phyloP scores from a whole-genome alignment of 805 yeast genomes.

The Aciculoconidium aculeatum region DNA sequence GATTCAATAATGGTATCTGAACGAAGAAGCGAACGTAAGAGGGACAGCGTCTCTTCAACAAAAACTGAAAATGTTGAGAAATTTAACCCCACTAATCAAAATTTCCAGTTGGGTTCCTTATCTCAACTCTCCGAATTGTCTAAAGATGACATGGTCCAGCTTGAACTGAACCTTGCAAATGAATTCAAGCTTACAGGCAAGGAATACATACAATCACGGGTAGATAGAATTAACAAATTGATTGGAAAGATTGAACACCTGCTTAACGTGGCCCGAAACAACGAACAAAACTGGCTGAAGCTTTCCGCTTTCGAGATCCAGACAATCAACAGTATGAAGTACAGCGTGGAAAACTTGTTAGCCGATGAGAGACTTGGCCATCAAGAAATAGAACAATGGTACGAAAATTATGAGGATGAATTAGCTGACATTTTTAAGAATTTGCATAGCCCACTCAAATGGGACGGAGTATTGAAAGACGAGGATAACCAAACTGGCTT shows the following conservation, averaged over 20 bases:
- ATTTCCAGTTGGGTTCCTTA: no score
- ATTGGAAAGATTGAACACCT: conserved; percentile 18
- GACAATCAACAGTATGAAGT: conserved; percentile 25
- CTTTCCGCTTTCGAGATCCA: conserved; percentile 30
- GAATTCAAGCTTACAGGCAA: conserved; percentile 22
- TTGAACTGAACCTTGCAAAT: conserved; percentile 2
- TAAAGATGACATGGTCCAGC: conserved; percentile 3
- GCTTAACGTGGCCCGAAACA: conserved; percentile 19
- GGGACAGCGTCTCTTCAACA: no score
- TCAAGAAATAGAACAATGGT: no score
- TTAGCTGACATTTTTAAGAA: conserved; percentile 22
- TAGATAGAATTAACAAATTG: conserved; percentile 23
- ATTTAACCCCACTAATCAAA: no score
- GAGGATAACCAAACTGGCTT: conserved; percentile 5
- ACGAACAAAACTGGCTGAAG: conserved; percentile 29
- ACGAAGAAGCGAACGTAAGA: no score
- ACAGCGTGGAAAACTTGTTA: conserved; percentile 27
- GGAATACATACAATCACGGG: conserved; percentile 22
- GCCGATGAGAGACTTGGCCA: conserved; percentile 11
- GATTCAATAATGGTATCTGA: no score
- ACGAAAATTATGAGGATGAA: conserved; percentile 27
- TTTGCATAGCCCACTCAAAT: conserved; percentile 28
- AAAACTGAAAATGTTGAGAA: no score
- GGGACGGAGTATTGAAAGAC: conserved; percentile 22
- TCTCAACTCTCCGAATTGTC: no score